These are phyloP conservation scores for Auriscalpium orientale DNA, from an alignment of 768 basidiomycete genomes.

Conservation along the genomic window DNA sequence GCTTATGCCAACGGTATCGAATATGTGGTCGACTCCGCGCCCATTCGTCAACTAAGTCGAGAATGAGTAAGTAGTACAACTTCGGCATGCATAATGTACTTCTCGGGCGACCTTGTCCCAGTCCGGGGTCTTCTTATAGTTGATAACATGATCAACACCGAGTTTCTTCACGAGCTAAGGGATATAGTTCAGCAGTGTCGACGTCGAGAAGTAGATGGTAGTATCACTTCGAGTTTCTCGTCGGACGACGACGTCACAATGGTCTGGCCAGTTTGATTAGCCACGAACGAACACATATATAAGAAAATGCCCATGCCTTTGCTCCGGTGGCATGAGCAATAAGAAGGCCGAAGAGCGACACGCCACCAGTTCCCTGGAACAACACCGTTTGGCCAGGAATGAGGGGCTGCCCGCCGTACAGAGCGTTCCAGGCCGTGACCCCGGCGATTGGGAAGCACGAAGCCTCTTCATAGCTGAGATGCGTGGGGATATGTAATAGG, in stretches of 20 bases:
- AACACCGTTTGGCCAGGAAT: constrained; percentile 55
- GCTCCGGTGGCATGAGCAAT: constrained; percentile 58
- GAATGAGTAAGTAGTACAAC: not conserved
- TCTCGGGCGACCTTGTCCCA: constrained; percentile 35
- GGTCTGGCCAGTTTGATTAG: constrained; percentile 11
- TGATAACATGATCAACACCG: constrained; percentile 49
- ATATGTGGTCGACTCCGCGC: not conserved
- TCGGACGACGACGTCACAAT: constrained; percentile 69
- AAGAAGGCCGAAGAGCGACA: constrained; percentile 53
- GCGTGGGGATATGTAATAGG: constrained; percentile 44
- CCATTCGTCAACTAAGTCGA: not conserved
- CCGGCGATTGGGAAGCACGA: constrained; percentile 59
- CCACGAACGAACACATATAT: not conserved
- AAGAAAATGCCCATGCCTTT: not conserved
- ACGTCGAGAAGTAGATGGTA: not conserved
- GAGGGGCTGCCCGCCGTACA: constrained; percentile 41
- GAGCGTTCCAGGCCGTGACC: constrained; percentile 56
- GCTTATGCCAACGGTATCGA: not conserved
- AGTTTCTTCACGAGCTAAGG: constrained; percentile 35
- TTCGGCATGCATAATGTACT: not conserved
- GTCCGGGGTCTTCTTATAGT: constrained; percentile 49
- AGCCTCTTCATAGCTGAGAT: constrained; percentile 56
- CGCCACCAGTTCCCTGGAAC: constrained; percentile 49
- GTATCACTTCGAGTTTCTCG: constrained; percentile 39
- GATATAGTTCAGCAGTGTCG: not conserved